Base-by-base conservation (phyloP, 2,329 filamentous ascomycete genomes). In the Lachnellula arida region DNA sequence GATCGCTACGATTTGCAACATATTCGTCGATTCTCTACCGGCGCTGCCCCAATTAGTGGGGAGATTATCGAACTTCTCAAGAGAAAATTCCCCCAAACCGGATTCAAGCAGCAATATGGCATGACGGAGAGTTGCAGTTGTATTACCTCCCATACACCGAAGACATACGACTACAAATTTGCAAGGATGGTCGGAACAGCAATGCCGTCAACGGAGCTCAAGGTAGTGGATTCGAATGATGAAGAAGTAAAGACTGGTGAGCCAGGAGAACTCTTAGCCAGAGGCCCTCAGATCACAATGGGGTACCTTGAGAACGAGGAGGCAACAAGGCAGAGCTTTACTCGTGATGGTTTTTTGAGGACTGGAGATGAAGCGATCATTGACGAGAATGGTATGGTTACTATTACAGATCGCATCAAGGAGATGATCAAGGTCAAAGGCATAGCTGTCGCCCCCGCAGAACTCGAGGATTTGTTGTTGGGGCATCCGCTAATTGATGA, bases 361-460 rank as follows among this genome's bases (percentile, higher is more conserved):
- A 89, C 86, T 0, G 87, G 87, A 1, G 87, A 90, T 65, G 60
- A 84, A 68, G 82, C 81, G 0, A 78, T 89, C 42, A 84, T 81
- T 9, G 82, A 80, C 57, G 72, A 81, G 17, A 78, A 83, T 60
- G 70, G 77, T n/a, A 78, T 86, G 60, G 91, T 92, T 42, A 88
- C 95, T 69, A 87, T 91, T 56, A 85, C 88, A 11, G 87, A 90
- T 67, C 79, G 87, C 32, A 84, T 84, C 68, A 90, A 91, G 76
- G 86, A 81, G 65, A 68, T 76, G 55, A 76, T 76, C 58, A 76
- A 76, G 61, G 73, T 75, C 17, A 71, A 71, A 19, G 74, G 73
- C 6, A 72, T 71, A 57, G 73, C 74, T 59, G 74, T 76, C 7
- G 73, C 74, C 4, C 74, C 74, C 1, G 73, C 74, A 0, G 74